Percentiles rank a stretch among this genome's conserved stretches.
Conservation (phyloP, 495 filamentous ascomycete species). For the Xylaria sp. region DNA sequence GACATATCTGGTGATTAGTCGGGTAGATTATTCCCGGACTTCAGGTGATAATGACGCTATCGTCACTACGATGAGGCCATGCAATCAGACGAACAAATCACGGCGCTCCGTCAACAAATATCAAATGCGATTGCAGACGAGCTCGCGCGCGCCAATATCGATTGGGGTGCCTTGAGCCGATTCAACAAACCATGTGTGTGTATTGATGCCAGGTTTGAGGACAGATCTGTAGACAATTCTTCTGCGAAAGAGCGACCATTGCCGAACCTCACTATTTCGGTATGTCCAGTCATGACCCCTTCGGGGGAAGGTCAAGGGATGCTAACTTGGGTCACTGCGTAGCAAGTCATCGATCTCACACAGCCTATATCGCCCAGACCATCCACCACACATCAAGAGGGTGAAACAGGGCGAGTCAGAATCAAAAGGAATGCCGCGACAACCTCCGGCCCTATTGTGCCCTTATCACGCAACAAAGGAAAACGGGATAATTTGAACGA, state of each 20-base stretch:
- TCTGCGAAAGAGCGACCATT: background rate
- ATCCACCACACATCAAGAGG: background rate
- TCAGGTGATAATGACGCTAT: too few relatives aligned
- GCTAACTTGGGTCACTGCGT: background rate
- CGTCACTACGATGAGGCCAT: conserved; percentile 18
- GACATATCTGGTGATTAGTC: too few relatives aligned
- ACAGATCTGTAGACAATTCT: background rate
- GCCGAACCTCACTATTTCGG: conserved; percentile 17
- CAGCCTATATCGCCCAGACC: background rate
- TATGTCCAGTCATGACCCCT: background rate
- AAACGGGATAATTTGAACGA: background rate
- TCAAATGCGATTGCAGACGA: conserved; percentile 18
- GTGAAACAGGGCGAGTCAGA: too few relatives aligned
- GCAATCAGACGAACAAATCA: conserved; percentile 16
- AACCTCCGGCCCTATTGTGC: background rate
- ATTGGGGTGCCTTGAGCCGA: conserved; percentile 17
- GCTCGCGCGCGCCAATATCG: conserved; percentile 19
- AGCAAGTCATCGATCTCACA: conserved; percentile 25
- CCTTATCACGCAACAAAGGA: background rate
- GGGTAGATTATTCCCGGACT: too few relatives aligned
- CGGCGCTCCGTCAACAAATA: conserved; percentile 17
- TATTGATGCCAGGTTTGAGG: conserved; percentile 18
- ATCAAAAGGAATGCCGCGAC: background rate
- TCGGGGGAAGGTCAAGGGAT: background rate
- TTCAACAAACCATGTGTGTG: conserved; percentile 7